Base-by-base conservation (phyloP, 2,329 filamentous ascomycete genomes). In the Cyphellophora europaea region DNA sequence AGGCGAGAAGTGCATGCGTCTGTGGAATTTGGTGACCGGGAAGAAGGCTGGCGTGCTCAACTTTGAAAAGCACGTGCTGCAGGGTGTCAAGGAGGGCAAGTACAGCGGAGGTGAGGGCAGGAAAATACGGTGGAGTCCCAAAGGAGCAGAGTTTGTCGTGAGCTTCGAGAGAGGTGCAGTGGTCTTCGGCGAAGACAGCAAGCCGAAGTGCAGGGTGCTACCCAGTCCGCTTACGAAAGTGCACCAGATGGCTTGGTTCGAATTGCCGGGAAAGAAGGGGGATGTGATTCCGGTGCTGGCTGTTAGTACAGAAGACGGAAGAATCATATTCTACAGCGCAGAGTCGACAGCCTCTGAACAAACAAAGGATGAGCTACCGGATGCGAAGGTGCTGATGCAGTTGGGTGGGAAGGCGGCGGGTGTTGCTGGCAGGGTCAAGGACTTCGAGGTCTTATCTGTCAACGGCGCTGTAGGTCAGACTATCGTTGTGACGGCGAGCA, bases 21-120 rank as follows among this genome's bases (percentile, higher is more conserved):
- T 96, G 45, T 98, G 91, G 91, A 96, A 98, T 53, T 59, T 98
- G 44, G 87, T 96, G 46, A 96, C 89, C 3, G 91, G 88, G 11
- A 93, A 89, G 65, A 95, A 94, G 64, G 88, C 88, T 1, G 86
- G 88, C 18, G 88, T 94, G 34, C 64, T 98, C 49, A 91, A 84
- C 55, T 96, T 96, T 56, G 74, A 73, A 45, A 71, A 74, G 38
- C 74, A 79, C 1, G 70, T 91, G 50, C 66, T 96, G 34, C 67
- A 74, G 29, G 77, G 82, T 48, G 74, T 82, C 8, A 85, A 84
- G 30, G 86, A 94, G 63, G 74, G 78, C 28, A 77, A 76, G 56
- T 79, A 80, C 56, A 76, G 78, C 29, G 79, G 77, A 29, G 88
- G 89, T 10, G 91, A 96, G 55, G 89, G 87, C 3, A 69, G 83